phyloP scores from a whole-genome alignment of 352 stramenopile species.

The Globisporangium perplexum region DNA sequence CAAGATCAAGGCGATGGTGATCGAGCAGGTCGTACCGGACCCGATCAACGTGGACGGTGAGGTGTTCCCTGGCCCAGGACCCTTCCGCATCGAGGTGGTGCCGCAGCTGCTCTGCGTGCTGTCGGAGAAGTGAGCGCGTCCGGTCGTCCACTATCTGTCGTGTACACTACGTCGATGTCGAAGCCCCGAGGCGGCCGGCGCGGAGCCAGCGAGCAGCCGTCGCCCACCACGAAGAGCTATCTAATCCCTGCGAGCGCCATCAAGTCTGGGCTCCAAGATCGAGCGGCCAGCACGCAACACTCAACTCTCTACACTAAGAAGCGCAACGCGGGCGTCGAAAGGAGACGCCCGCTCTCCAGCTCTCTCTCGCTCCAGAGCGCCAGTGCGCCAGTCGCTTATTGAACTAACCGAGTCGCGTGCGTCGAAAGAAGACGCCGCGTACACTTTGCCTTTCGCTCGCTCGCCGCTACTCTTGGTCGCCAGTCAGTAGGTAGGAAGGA shows the following conservation, averaged over 20 bases:
- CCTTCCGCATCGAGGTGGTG: constrained; percentile 72
- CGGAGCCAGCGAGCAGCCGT: too few species aligned
- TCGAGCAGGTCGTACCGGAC: constrained; percentile 51
- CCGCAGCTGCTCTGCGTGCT: constrained; percentile 63
- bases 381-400: neutral
- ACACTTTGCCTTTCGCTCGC: neutral
- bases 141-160: neutral
- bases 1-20: constrained; percentile 77
- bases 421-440: constrained; percentile 8
- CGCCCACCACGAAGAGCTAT: neutral
- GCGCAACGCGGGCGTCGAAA: neutral
- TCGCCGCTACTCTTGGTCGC: too few species aligned
- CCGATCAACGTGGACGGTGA: constrained; percentile 78
- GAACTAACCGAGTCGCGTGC: neutral
- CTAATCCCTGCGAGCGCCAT: neutral
- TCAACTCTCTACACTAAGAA: too few species aligned
- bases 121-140: constrained; percentile 66
- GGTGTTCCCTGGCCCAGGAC: constrained; percentile 49
- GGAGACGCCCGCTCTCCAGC: neutral
- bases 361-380: neutral
- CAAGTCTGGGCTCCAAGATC: neutral
- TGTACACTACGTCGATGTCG: neutral
- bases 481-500: too few species aligned
- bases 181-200: too few species aligned
- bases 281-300: neutral